Evolutionary conservation across 2,329 filamentous ascomycete species (phyloP), one percentile per base, ranked within the genome.

Genomic region (Leptodontidium sp.): DNA sequence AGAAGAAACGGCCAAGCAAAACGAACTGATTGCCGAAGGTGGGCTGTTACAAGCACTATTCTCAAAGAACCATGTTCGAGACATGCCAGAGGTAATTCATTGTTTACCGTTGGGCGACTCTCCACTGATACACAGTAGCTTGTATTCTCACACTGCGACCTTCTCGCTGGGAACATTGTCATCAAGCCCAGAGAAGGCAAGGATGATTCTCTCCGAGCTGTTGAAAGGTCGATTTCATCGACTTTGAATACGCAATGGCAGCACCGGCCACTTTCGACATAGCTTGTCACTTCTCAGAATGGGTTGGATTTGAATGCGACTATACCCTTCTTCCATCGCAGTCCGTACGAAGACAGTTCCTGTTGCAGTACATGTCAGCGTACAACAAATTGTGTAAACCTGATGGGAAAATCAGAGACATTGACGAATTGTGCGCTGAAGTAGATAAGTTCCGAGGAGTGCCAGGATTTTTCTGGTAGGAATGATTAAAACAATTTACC

Each of bases 231-330:
- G 32, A 53, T 40, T 64, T 65, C 26, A 65, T 65, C 21, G 62
- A 57, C 24, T 65, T 65, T 26, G 62, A 65, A 35, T 65, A 65
- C 29, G 62, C 40, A 15, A 55, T 65, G 49, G 11, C 40, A 32
- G 35, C 62, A n/a, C 62, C 62, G 1, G 35, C 50, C 21, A 26
- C 62, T 52, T 65, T 65, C 21, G 62, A 57, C 15, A 65, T 55
- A 24, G 62, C 62, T 7, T 55, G n/a, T 17, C 40, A 65, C 49
- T 57, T 65, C 62, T 65, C 62, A 2, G 50, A 65, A 47, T 65
- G 47, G 62, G 52, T 43, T 26, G 62, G 62, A n/a, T 65, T 29
- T 26, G 52, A 57, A 32, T 57, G 47, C 38, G 35, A 65, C 50
- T 65, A 65, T 15, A 55, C 12, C 2, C 49, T 55, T 43, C 35